Evolutionary conservation across 140 eudicot genomes (phyloP).

Genomic region (Ambrosia hybrid): DNA sequence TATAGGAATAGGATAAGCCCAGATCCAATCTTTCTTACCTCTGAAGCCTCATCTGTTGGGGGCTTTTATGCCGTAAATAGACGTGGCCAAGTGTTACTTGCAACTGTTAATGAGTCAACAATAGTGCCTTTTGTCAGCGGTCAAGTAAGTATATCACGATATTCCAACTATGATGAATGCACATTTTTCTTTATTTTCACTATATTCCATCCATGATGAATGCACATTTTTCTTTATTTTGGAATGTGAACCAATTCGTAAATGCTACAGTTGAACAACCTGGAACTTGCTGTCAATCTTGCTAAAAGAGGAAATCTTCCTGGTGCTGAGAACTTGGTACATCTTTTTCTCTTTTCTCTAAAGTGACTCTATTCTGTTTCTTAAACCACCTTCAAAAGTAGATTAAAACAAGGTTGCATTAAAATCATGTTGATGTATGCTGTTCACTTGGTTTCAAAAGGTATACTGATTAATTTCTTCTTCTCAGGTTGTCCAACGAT

Average conservation of each 20-base stretch:
- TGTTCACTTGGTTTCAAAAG: slow-evolving; percentile 4
- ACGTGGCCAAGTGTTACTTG: slow-evolving; percentile 96
- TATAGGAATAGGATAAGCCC: slow-evolving; percentile 95
- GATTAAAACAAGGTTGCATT: not conserved
- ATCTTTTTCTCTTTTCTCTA: not conserved
- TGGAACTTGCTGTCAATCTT: slow-evolving; percentile 99
- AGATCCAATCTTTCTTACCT: slow-evolving; percentile 88
- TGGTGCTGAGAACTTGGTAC: slow-evolving; percentile 97
- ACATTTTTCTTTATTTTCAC: no score
- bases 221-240: not conserved
- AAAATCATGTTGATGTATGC: slow-evolving; percentile 7
- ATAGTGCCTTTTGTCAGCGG: slow-evolving; percentile 94
- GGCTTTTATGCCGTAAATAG: slow-evolving; percentile 97
- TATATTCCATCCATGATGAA: no score
- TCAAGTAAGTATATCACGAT: slow-evolving; percentile 50
- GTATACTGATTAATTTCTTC: slow-evolving; percentile 20
- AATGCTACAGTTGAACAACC: slow-evolving; percentile 71
- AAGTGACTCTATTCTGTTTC: not conserved
- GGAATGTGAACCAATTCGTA: slow-evolving; percentile 13
- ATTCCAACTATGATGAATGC: not conserved
- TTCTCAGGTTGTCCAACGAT: slow-evolving; percentile 93
- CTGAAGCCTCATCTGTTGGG: slow-evolving; percentile 94
- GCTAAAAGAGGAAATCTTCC: slow-evolving; percentile 99
- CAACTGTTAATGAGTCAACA: slow-evolving; percentile 88
- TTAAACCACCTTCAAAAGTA: slow-evolving; percentile 1